These are phyloP conservation scores for Leccinellum albellum DNA, from an alignment of 768 basidiomycete genomes.

Conservation along the genomic window DNA sequence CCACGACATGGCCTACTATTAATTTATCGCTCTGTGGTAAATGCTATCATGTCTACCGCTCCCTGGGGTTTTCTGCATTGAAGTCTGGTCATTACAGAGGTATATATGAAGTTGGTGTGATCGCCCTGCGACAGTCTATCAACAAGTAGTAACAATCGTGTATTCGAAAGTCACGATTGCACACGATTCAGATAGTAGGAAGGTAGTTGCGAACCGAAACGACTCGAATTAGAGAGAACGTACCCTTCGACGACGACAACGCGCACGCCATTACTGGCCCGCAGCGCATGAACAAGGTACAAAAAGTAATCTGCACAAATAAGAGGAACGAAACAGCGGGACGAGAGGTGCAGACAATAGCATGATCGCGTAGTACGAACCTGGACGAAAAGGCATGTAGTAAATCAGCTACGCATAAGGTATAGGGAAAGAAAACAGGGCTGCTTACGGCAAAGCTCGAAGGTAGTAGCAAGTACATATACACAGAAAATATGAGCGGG, in stretches of 20 bases:
- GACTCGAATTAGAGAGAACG: neutral
- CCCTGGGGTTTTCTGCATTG: neutral
- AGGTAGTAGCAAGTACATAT: conserved; percentile 24
- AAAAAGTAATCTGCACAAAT: neutral
- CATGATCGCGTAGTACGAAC: conserved; percentile 6
- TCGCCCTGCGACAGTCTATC: neutral
- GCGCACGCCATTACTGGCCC: neutral
- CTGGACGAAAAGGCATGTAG: conserved; percentile 6
- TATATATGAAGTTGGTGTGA: neutral
- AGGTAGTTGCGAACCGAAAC: neutral
- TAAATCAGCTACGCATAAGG: conserved; percentile 21
- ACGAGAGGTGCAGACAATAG: conserved; percentile 7
- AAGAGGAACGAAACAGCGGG: conserved; percentile 6
- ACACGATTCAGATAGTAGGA: neutral
- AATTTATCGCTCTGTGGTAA: neutral
- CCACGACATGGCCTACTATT: neutral
- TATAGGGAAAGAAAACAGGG: conserved; percentile 2
- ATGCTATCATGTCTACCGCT: too few relatives aligned
- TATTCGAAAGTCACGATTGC: neutral
- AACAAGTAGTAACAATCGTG: neutral
- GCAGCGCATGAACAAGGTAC: neutral
- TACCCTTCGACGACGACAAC: neutral
- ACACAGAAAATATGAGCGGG: conserved; percentile 27
- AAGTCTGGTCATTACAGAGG: neutral
- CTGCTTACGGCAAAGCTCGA: neutral